Percentiles rank a stretch among this genome's conserved stretches.
Evolutionary conservation across 306 rosid genomes (phyloP).

Genomic region (Rubus idaeus): DNA sequence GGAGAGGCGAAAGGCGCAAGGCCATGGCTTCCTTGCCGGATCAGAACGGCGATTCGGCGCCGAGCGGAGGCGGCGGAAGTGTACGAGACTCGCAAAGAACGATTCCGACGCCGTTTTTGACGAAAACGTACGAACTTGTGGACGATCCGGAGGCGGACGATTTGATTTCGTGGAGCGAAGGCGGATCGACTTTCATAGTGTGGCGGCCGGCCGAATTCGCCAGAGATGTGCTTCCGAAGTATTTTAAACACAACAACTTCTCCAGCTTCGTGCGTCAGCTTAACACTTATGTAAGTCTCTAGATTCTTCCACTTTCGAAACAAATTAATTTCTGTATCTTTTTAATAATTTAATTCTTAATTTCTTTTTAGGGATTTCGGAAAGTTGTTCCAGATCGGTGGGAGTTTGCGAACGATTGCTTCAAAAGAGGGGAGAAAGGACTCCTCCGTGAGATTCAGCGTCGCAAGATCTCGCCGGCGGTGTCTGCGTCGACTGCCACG

Average conservation of each 20-base stretch:
- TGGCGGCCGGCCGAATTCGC: slow-evolving; percentile 98
- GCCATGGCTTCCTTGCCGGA: slow-evolving; percentile 71
- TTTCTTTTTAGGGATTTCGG: slow-evolving; percentile 71
- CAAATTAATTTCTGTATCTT: background rate
- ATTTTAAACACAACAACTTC: slow-evolving; percentile 88
- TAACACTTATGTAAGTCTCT: slow-evolving; percentile 70
- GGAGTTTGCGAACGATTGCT: slow-evolving; percentile 88
- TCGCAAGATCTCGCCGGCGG: slow-evolving; percentile 54
- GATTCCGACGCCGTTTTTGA: slow-evolving; percentile 86
- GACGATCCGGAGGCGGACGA: slow-evolving; percentile 82
- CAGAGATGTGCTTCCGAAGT: slow-evolving; percentile 89
- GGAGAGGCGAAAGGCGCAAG: background rate
- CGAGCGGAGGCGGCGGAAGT: slow-evolving; percentile 12
- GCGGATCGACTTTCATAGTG: slow-evolving; percentile 79
- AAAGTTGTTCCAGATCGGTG: slow-evolving; percentile 97
- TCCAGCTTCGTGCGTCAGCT: slow-evolving; percentile 98
- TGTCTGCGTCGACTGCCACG: background rate
- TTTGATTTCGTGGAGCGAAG: slow-evolving; percentile 88
- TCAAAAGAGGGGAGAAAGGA: slow-evolving; percentile 68
- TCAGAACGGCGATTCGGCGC: slow-evolving; percentile 64
- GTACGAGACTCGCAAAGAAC: slow-evolving; percentile 66
- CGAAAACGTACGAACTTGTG: slow-evolving; percentile 81
- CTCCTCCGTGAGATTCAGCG: slow-evolving; percentile 91
- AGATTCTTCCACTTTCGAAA: background rate
- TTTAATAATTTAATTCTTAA: background rate